phyloP scores from a whole-genome alignment of 805 yeast species.

The Komagataella mondaviorum region DNA sequence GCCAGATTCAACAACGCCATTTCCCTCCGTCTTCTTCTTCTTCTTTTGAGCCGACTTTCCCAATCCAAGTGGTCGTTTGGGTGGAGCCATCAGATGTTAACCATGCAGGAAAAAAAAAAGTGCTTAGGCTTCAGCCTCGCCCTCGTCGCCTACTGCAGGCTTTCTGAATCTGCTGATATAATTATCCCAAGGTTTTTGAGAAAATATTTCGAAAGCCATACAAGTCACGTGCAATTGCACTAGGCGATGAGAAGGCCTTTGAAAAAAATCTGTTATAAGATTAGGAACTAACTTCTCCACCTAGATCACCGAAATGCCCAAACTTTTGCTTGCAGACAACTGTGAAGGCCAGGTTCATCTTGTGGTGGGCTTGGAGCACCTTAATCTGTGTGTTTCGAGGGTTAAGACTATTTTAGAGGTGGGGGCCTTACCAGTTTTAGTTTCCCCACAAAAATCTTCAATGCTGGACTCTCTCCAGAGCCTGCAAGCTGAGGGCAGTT shows the following conservation, averaged over 20 bases:
- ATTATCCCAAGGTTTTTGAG: neutral
- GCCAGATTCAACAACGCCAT: conserved; percentile 9
- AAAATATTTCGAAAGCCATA: neutral
- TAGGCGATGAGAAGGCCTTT: neutral
- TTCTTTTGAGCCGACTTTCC: conserved; percentile 33
- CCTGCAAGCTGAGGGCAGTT: conserved; percentile 12
- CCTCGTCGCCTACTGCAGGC: neutral
- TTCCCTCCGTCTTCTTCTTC: conserved; percentile 4
- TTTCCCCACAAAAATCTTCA: conserved; percentile 16
- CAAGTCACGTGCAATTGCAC: neutral
- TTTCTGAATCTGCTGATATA: neutral
- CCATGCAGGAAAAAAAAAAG: conserved; percentile 7
- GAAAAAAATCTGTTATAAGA: neutral
- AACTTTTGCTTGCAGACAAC: conserved; percentile 27
- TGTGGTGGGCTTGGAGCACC: conserved; percentile 34
- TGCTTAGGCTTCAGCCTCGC: neutral
- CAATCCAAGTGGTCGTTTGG: conserved; percentile 52
- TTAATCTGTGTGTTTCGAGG: conserved; percentile 29
- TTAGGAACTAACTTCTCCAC: neutral
- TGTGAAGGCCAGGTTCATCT: conserved; percentile 41
- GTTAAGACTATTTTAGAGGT: conserved; percentile 31
- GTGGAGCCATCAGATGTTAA: conserved; percentile 24
- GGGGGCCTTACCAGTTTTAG: conserved; percentile 44
- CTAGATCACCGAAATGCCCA: conserved; percentile 7
- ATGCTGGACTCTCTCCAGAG: conserved; percentile 15